These are phyloP conservation scores for Spiromastix sp. DNA, from an alignment of 2,329 filamentous ascomycete genomes.

Conservation along the genomic window DNA sequence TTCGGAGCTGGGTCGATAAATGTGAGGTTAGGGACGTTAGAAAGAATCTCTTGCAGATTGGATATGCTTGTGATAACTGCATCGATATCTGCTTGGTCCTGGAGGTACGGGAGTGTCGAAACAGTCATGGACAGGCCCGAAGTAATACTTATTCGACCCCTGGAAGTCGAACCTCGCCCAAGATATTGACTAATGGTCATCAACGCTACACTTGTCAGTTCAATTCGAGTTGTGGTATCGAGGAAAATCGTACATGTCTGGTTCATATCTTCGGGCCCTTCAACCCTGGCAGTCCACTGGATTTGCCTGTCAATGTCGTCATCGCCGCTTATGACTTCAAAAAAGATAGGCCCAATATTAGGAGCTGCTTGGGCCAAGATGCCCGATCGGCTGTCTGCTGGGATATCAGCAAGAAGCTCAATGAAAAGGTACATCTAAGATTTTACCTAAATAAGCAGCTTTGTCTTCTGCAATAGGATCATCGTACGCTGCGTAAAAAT, in stretches of 20 bases:
- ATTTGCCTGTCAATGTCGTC: constrained; percentile 6
- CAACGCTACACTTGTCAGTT: constrained; percentile 23
- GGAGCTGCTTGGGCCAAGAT: constrained; percentile 13
- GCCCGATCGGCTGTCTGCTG: constrained; percentile 9
- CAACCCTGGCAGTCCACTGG: constrained; percentile 7
- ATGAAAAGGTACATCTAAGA: background rate
- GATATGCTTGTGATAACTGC: constrained; percentile 57
- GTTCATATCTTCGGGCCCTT: background rate
- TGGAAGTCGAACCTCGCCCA: constrained; percentile 2
- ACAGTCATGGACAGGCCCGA: constrained; percentile 5
- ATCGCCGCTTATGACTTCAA: background rate
- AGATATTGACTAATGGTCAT: constrained; percentile 42
- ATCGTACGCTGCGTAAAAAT: constrained; percentile 54
- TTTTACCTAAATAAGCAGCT: constrained; percentile 26
- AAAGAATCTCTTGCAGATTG: constrained; percentile 46
- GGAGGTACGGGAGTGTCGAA: constrained; percentile 2
- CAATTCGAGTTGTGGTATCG: background rate
- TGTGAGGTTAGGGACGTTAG: constrained; percentile 44
- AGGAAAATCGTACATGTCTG: background rate
- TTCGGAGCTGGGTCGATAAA: constrained; percentile 45
- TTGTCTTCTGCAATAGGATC: constrained; percentile 31
- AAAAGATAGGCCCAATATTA: constrained; percentile 5
- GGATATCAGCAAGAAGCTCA: constrained; percentile 10
- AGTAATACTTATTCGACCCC: constrained; percentile 1
- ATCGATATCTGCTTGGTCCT: constrained; percentile 4